These are phyloP conservation scores for Phialocephala sp. DNA, from an alignment of 2,329 filamentous ascomycete genomes.

Conservation along the genomic window DNA sequence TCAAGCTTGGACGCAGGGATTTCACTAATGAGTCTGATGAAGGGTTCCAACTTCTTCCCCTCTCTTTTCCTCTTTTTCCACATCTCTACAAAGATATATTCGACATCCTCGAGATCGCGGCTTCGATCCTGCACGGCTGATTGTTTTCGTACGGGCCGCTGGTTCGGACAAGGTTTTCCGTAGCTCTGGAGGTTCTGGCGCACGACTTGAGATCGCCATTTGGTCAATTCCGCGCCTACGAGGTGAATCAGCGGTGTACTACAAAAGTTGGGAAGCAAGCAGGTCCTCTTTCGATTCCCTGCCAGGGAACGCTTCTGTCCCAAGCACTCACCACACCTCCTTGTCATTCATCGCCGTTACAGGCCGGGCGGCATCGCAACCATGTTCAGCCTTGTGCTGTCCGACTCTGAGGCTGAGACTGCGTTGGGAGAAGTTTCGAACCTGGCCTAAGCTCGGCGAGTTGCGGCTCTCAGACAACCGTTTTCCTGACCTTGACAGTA, in stretches of 20 bases:
- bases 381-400: constrained; percentile 1
- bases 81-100: constrained; percentile 8
- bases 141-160: constrained; percentile 5
- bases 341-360: background rate
- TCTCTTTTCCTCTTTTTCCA: background rate
- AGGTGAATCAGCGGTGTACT: constrained; percentile 6
- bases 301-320: background rate
- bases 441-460: background rate
- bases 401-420: constrained; percentile 1
- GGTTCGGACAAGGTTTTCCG: background rate
- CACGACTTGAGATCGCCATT: background rate
- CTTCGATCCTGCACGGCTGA: constrained; percentile 7
- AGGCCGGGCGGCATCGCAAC: background rate
- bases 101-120: background rate
- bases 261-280: constrained; percentile 5
- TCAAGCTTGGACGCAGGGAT: constrained; percentile 3
- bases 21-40: background rate
- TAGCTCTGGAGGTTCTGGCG: background rate
- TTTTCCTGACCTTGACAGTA: no score
- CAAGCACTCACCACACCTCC: background rate
- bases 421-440: constrained; percentile 1
- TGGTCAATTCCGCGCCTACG: background rate
- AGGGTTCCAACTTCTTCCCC: background rate
- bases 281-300: constrained; percentile 5
- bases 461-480: background rate